Evolutionary conservation across 352 stramenopile species (phyloP), one percentile per base, ranked within the genome.

Genomic region (Blastocystis hominis): DNA sequence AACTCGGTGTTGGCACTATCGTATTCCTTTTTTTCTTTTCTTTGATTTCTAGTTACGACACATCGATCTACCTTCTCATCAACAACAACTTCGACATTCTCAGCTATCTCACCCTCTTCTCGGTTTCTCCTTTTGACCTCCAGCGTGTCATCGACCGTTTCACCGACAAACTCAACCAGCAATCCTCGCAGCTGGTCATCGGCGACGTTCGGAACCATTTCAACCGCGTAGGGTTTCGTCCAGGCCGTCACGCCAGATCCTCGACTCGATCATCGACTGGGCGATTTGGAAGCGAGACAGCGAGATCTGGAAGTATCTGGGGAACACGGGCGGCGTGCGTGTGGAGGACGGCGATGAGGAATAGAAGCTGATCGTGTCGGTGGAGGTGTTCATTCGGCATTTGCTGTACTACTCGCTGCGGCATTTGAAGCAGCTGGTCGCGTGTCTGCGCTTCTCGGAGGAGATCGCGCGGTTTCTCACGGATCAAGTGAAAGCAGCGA

Each of bases 71-170:
- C 42, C 70, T 80, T 5, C 53, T 64, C 2, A 80, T 80, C 42
- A 80, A 80, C 42, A 80, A 80, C 55, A 42, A 80, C 17, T 80
- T 80, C 53, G 70, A 80, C 30, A 80, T 80, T 40, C 46, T 80
- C 1, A n/a, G 17, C n/a, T 46, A 47, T 34, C 44, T 80, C 0
- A 54, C 24, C 36, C 24, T 47, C n/a, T 80, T 80, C 70, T 62
- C 46, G 30, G 30, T 80, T 10, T 34, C 46, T 34, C 44, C 70
- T 46, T 80, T 80, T 38, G 70, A 80, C 44, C 13, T 80, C 0
- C 55, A 50, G 53, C 70, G 70, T 13, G 50, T 80, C 30, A 15
- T 64, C 6, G 70, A 80, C n/a, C 44, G 50, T 3, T 80, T 61
- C 42, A 47, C 55, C 13, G 46, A 80, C 17, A 80, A 80, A n/a